Percentiles rank a stretch among this genome's conserved stretches.
phyloP scores from a whole-genome alignment of 2,329 filamentous ascomycete species.

The Eurotiales sp. region DNA sequence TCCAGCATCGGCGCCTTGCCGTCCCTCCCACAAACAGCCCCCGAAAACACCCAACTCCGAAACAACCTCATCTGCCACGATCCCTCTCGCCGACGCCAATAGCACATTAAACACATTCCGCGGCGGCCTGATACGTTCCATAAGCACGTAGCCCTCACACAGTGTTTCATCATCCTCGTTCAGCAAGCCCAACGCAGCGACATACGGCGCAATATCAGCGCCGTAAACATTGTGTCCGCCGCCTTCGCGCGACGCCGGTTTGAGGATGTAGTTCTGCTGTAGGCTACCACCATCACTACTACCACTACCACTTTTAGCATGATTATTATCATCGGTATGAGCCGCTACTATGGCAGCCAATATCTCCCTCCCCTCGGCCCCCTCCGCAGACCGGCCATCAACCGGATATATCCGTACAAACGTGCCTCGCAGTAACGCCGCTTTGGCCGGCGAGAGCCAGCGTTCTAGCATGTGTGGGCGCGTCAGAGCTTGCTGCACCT shows the following conservation, averaged over 20 bases:
- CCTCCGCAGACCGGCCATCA: too few relatives aligned
- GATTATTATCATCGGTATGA: too few relatives aligned
- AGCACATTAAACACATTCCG: conserved; percentile 26
- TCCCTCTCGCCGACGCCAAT: conserved; percentile 23
- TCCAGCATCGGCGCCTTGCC: conserved; percentile 1
- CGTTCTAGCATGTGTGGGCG: conserved; percentile 28
- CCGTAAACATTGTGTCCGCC: conserved; percentile 44
- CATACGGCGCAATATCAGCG: conserved; percentile 36
- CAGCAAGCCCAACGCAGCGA: too few relatives aligned
- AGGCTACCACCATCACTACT: too few relatives aligned
- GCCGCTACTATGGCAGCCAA: too few relatives aligned
- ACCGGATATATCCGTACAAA: conserved; percentile 38
- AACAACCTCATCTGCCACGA: conserved; percentile 35
- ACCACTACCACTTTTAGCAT: too few relatives aligned
- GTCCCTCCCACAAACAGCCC: conserved; percentile 38
- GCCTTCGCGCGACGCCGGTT: conserved; percentile 42
- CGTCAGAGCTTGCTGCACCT: conserved; percentile 41
- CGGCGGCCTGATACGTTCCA: conserved; percentile 39
- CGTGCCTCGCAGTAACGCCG: conserved; percentile 26
- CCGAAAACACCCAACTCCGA: conserved; percentile 45
- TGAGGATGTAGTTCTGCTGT: conserved; percentile 42
- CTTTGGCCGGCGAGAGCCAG: conserved; percentile 30
- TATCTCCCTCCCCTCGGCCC: conserved; percentile 21
- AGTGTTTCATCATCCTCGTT: not conserved
- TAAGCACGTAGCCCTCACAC: conserved; percentile 34